Percentiles rank a stretch among this genome's conserved stretches.
These are phyloP conservation scores for Helianthus tuberosus DNA, from an alignment of 129 eudicot species.

Conservation along the genomic window DNA sequence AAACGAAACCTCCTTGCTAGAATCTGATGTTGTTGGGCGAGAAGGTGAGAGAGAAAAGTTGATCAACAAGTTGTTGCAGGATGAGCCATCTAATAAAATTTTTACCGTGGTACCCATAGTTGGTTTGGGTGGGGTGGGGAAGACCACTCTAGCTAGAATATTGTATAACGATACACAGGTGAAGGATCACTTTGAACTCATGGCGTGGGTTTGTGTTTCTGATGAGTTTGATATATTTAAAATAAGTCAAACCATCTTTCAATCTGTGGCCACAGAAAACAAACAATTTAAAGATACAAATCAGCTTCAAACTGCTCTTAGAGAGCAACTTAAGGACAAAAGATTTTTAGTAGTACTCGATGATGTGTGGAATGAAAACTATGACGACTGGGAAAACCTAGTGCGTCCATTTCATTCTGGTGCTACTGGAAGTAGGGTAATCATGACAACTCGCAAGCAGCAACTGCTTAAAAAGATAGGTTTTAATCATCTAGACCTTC, in stretches of 20 bases:
- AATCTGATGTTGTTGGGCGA: too few species aligned
- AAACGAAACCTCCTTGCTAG: too few species aligned
- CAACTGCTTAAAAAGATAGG: neutral
- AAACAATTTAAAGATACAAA: neutral
- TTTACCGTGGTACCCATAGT: too few species aligned
- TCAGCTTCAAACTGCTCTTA: neutral
- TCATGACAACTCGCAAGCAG: neutral
- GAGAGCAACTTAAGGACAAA: neutral
- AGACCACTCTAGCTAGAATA: too few species aligned
- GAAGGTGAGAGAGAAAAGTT: too few species aligned
- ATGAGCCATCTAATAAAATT: too few species aligned
- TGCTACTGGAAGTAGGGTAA: neutral
- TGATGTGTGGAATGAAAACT: neutral
- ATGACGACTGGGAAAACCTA: conserved; percentile 31
- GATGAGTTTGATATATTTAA: conserved; percentile 1
- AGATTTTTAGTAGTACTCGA: neutral
- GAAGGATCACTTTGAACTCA: too few species aligned
- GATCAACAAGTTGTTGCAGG: too few species aligned
- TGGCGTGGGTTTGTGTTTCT: neutral
- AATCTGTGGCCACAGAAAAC: neutral
- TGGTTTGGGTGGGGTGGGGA: too few species aligned
- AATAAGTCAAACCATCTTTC: neutral
- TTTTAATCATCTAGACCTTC: neutral
- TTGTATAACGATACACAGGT: too few species aligned
- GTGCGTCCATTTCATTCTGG: conserved; percentile 12